Evolutionary conservation across 345 rosid genomes (phyloP), one percentile per base, ranked within the genome.

Genomic region (Trapa incisa): DNA sequence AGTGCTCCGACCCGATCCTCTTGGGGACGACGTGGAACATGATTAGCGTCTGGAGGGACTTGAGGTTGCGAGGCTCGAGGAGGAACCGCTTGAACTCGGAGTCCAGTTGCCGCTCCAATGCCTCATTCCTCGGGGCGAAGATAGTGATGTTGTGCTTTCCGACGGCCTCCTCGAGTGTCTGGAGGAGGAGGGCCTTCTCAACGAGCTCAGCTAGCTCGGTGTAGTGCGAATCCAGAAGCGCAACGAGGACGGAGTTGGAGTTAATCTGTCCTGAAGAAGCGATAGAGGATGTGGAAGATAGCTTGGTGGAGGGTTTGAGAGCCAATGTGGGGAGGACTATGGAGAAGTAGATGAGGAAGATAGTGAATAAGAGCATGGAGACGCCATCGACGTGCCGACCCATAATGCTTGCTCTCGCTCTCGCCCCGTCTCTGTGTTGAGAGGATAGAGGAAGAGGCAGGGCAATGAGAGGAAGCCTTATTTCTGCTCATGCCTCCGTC

Each of bases 161-260:
- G 22, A 91, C 96, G 17, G 95, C 92, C 57, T 84, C 86, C 72
- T 94, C 97, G 1, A 94, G 92, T 17, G 87, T 83, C 47, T 89
- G 92, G 13, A 93, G 85, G 17, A 93, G 94, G 41, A 88, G 87
- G 33, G 97, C 98, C 67, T 93, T 93, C 64, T 93, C 98, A 0
- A 90, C 87, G 1, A 90, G 88, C 67, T 93, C 98, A 3, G 98
- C 84, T 16, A 93, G 74, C 70, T 88, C 97, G 2, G 97, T 93
- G 76, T 88, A 93, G 81, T 83, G 97, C 50, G 98, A 93, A 76
- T 93, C 98, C 6, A 90, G 88, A 33, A 93, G 92, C 38, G 97
- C 97, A 2, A 93, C 96, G 17, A 93, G 87, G 66, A 93, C 86
- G 0, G 97, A 93, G 69, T 90, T 93, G 2, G 98, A 93, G 87